These are phyloP conservation scores for Huntiella savannae DNA, from an alignment of 2,329 filamentous ascomycete genomes.

Conservation along the genomic window DNA sequence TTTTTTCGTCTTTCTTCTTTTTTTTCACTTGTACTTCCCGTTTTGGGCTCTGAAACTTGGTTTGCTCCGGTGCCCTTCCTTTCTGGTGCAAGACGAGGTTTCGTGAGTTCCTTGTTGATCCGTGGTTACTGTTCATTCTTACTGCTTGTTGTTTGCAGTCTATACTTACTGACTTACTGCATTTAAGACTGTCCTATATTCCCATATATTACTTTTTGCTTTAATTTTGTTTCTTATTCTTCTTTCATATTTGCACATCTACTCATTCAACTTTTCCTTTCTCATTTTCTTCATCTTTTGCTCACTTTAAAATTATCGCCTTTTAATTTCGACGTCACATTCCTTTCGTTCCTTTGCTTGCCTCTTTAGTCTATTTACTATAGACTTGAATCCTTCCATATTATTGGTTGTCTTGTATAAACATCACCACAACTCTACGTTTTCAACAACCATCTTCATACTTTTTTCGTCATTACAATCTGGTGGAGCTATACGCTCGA, in stretches of 20 bases:
- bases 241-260: not conserved
- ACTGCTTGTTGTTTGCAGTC: not conserved
- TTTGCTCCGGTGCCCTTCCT: constrained; percentile 1
- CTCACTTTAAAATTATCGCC: not conserved
- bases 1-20: not conserved
- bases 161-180: too few species aligned
- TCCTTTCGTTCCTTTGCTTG: not conserved
- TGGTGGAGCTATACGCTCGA: too few species aligned
- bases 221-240: not conserved
- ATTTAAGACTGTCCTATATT: not conserved
- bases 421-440: not conserved
- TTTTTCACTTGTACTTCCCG: not conserved
- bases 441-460: not conserved
- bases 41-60: constrained; percentile 1
- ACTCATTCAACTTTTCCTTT: not conserved
- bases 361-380: not conserved
- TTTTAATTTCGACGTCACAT: not conserved
- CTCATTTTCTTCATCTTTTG: constrained; percentile 1
- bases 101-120: not conserved
- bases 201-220: not conserved
- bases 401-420: not conserved
- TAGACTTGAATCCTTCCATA: too few species aligned
- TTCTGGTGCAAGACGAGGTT: not conserved
- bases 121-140: not conserved
- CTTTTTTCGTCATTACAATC: not conserved